Base-by-base conservation (phyloP, 371 early-diverging fungal genomes). In the Gilbertella persicaria region DNA sequence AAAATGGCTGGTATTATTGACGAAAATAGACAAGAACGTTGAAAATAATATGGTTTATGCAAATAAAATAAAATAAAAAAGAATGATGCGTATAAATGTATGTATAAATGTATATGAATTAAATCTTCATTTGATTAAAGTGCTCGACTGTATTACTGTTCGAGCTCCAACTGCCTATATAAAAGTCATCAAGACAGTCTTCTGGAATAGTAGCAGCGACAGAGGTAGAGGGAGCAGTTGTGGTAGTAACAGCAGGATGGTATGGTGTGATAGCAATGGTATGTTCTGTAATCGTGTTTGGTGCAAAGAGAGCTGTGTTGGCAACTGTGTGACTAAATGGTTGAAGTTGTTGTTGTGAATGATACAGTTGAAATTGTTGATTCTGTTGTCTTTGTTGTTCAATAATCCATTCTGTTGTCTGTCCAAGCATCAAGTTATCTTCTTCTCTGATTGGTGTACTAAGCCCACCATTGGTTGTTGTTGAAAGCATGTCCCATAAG, bases 1-100 rank as follows among this genome's bases (percentile, higher is more conserved):
- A 67, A 67, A 17, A 68, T 78, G 72, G 78, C 78, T 37, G 78
- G 78, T 42, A 67, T 78, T 35, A 69, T 78, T 53, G 65, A 77
- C 16, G 70, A 64, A 38, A 60, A 70, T 53, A 48, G 62, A 36
- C 61, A 67, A 48, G 61, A 64, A 25, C 55, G 64, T 21, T 62
- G 35, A 38, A n/a, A n/a, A n/a, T n/a, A n/a, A n/a, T n/a, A n/a
- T n/a, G n/a, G n/a, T n/a, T n/a, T n/a, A n/a, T n/a, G n/a, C n/a
- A 20, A 48, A 35, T 47, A 35, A 47, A 47, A 29, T 25, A 33
- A 12, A 42, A 23, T 25, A 30, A 30, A 30, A 30, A 30, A 12
- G 30, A 30, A 30, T 30, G n/a, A n/a, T n/a, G n/a, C n/a, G n/a
- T n/a, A n/a, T n/a, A n/a, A n/a, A n/a, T n/a, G n/a, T n/a, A n/a